Evolutionary conservation across 345 rosid species (phyloP), one percentile per base, ranked within the genome.

Genomic region (Ailanthus altissimus): DNA sequence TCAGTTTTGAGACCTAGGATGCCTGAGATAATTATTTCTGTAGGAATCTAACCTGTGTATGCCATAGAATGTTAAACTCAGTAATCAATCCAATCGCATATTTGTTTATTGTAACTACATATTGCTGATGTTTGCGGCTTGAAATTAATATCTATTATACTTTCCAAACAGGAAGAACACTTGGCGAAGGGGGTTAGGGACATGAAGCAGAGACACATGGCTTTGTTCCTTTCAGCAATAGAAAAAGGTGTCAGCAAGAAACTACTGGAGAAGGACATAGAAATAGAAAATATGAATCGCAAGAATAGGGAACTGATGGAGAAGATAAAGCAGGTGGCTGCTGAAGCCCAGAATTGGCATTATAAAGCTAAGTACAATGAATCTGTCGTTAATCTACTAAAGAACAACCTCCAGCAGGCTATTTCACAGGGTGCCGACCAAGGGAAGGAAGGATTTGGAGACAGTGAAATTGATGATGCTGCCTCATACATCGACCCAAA

Each of bases 401-500:
- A 88, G 85, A 83, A 64, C 82, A 89, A 92, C 74, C 88, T 94
- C 46, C 91, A 92, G 79, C 91, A 88, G 83, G 98, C 89, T 25
- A 84, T 87, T 64, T 88, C 93, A 18, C 94, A 88, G 81, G 94
- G 95, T 38, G 89, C 86, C 47, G 89, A 88, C 23, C 92, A 89
- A 81, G 88, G 84, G 59, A 87, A 90, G 84, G 98, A 94, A 90
- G 95, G 97, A 79, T 90, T 89, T 63, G 97, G 98, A 56, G 98
- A 94, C 61, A 92, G 89, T 25, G 98, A 92, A 80, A 82, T 87
- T 15, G 96, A 92, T 65, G 94, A 90, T 65, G 87, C 96, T 26
- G 89, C 91, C 50, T 94, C 97, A 1, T 89, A 84, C 81, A 75
- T 85, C 21, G 86, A 85, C 78, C 83, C 89, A 13, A 87, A 78